These are phyloP conservation scores for Sextonia rubra DNA, from an alignment of 164 flowering plant species.

Conservation along the genomic window DNA sequence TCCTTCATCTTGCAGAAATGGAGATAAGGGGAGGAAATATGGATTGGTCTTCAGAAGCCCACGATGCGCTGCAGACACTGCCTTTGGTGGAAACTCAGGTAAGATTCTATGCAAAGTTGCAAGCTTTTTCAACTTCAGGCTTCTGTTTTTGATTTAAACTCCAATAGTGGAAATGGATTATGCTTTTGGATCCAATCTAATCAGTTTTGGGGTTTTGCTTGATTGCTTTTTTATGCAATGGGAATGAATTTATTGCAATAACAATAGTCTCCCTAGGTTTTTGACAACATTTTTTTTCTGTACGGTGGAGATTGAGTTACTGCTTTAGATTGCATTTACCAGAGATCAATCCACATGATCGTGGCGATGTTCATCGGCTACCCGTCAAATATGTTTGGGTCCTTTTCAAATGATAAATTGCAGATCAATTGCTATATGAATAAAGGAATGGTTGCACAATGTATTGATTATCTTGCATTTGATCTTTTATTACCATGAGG, in stretches of 20 bases:
- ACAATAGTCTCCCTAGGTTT: too few species aligned
- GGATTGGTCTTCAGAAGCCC: constrained; percentile 7
- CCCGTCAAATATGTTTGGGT: too few species aligned
- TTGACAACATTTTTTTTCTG: too few species aligned
- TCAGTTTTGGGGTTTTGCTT: neutral
- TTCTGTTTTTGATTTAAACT: neutral
- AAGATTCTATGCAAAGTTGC: neutral
- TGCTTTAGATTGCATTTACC: too few species aligned
- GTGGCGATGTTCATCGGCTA: too few species aligned
- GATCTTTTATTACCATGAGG: neutral
- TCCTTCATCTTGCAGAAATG: constrained; percentile 1
- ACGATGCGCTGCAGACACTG: constrained; percentile 4
- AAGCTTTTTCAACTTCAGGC: neutral
- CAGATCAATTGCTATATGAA: too few species aligned
- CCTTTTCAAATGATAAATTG: too few species aligned
- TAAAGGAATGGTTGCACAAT: too few species aligned
- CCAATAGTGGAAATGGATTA: neutral
- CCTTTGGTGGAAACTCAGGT: constrained; percentile 3
- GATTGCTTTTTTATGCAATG: too few species aligned
- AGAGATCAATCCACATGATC: too few species aligned
- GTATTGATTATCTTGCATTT: neutral
- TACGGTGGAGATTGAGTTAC: too few species aligned
- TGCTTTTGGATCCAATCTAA: neutral
- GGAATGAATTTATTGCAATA: too few species aligned
- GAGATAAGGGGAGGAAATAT: neutral